Conservation (phyloP, 75 land plant genomes). For the Cunninghamia lanceolata region DNA sequence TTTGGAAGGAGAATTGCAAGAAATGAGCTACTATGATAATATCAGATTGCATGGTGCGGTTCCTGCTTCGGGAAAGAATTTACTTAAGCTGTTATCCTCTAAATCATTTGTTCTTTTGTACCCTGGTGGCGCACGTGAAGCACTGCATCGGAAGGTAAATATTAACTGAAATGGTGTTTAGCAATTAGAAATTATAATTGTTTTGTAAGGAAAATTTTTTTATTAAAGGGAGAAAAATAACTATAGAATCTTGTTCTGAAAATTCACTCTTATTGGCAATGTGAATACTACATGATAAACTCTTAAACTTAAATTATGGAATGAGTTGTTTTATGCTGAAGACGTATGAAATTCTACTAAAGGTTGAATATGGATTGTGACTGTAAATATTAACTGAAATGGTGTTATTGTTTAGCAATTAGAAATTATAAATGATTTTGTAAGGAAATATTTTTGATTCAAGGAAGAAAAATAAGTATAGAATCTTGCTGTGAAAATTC, state of each 20-base stretch:
- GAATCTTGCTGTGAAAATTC: not conserved
- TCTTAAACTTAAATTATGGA: not conserved
- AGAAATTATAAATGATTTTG: not conserved
- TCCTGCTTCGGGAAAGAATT: slow-evolving; percentile 35
- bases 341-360: not conserved
- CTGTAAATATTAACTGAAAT: slow-evolving; percentile 10
- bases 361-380: not conserved
- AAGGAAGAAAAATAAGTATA: not conserved
- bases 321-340: not conserved
- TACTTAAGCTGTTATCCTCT: slow-evolving; percentile 39
- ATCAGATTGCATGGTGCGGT: slow-evolving; percentile 47
- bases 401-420: not conserved
- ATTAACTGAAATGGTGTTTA: not conserved
- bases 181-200: not conserved
- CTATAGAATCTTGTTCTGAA: not conserved
- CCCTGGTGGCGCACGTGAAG: slow-evolving; percentile 69
- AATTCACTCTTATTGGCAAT: not conserved
- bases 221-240: not conserved
- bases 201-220: not conserved
- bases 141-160: slow-evolving; percentile 60
- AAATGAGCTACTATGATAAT: slow-evolving; percentile 26
- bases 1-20: slow-evolving; percentile 30
- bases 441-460: not conserved
- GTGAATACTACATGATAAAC: not conserved
- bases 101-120: slow-evolving; percentile 39